Evolutionary conservation across 371 early-diverging fungal genomes (phyloP).

Genomic region (Syncephalis plumigaleata): DNA sequence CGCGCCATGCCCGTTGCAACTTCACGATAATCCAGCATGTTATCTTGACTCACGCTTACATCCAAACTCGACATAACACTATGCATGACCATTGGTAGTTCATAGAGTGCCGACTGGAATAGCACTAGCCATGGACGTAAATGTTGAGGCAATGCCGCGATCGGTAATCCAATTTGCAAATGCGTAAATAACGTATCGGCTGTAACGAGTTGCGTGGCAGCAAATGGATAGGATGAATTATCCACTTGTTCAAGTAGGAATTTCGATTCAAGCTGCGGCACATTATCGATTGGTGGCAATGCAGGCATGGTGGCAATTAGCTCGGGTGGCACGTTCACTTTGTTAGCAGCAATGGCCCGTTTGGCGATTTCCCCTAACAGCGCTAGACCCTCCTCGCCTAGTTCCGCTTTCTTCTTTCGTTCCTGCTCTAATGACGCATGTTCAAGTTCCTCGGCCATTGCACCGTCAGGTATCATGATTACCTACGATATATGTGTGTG

Average conservation of each 20-base stretch:
- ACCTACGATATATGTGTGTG: no score
- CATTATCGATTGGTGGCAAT: conserved; percentile 24
- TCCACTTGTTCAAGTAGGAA: conserved; percentile 5
- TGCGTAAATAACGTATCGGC: conserved; percentile 38
- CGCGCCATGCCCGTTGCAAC: conserved; percentile 28
- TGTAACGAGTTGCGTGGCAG: conserved; percentile 25
- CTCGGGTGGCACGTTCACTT: conserved; percentile 26
- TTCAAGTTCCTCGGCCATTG: conserved; percentile 22
- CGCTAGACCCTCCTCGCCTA: conserved; percentile 27
- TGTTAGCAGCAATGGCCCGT: conserved; percentile 33
- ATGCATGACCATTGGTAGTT: conserved; percentile 15
- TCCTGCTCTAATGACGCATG: conserved; percentile 14
- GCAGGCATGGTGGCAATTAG: conserved; percentile 30
- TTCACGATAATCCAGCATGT: conserved; percentile 26
- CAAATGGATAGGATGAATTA: conserved; percentile 14
- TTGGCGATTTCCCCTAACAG: conserved; percentile 19
- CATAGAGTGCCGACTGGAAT: conserved; percentile 14
- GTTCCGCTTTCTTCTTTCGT: conserved; percentile 12
- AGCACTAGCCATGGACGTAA: conserved; percentile 40
- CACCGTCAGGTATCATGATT: conserved; percentile 30
- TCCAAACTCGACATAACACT: background rate
- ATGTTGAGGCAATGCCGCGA: conserved; percentile 19
- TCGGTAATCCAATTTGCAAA: conserved; percentile 28
- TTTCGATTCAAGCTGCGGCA: conserved; percentile 14
- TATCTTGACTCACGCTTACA: conserved; percentile 8